Percentiles rank a stretch among this genome's conserved stretches.
These are phyloP conservation scores for Trichosporon asahii DNA, from an alignment of 1,284 basidiomycete species.

Conservation along the genomic window DNA sequence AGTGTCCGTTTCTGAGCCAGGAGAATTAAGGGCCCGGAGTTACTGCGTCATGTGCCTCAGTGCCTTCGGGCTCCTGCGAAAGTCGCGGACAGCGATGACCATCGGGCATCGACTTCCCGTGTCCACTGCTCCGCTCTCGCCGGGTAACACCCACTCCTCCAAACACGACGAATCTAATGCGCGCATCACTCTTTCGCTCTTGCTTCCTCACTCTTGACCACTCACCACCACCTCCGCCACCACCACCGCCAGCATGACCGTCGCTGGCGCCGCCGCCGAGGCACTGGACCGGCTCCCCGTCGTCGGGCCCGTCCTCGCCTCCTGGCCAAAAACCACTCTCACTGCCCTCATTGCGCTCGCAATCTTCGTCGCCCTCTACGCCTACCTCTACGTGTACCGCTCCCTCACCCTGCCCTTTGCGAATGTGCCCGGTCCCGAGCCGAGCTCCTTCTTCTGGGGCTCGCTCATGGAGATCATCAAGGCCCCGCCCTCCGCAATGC, in stretches of 20 bases:
- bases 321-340: neutral
- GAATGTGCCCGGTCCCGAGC: conserved; percentile 26
- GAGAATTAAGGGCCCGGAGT: too few species aligned
- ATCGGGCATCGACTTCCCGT: neutral
- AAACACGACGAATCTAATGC: neutral
- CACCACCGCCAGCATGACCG: neutral
- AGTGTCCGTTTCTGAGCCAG: too few species aligned
- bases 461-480: conserved; percentile 23
- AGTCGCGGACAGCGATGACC: neutral
- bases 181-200: neutral
- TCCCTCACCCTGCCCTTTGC: neutral
- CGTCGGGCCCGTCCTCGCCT: neutral
- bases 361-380: conserved; percentile 11
- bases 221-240: neutral
- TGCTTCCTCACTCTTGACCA: neutral
- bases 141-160: neutral
- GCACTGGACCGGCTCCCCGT: neutral
- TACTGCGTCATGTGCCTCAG: neutral
- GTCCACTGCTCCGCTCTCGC: neutral
- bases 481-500: conserved; percentile 20
- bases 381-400: conserved; percentile 21
- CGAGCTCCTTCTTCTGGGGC: conserved; percentile 26
- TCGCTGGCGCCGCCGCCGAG: neutral
- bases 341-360: neutral
- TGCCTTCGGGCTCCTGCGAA: neutral